Conservation (phyloP, 192 early-diverging fungal species). For the Entomortierella parvispora region DNA sequence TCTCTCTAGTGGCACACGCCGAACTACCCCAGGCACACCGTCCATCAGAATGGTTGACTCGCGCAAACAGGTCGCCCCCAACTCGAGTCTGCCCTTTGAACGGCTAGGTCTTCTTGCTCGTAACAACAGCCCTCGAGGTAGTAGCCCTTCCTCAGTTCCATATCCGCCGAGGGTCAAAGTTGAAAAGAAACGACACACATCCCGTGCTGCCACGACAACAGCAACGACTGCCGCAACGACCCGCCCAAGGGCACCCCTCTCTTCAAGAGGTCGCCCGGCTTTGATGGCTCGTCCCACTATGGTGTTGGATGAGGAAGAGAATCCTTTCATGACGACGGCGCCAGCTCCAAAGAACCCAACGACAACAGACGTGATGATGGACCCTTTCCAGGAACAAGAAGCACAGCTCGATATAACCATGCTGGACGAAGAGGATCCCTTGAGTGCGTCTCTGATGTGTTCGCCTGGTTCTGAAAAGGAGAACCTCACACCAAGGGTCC, state of each 20-base stretch:
- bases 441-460: constrained; percentile 14
- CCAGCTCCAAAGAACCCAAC: constrained; percentile 22
- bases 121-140: too few relatives aligned
- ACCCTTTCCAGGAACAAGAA: background rate
- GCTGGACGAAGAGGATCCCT: constrained; percentile 7
- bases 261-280: background rate
- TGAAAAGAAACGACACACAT: too few relatives aligned
- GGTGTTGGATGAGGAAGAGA: constrained; percentile 28
- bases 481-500: constrained; percentile 29
- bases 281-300: too few relatives aligned
- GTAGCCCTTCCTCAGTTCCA: too few relatives aligned
- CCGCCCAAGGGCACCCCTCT: constrained; percentile 14
- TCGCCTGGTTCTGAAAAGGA: constrained; percentile 28
- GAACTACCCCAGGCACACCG: background rate
- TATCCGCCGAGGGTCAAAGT: too few relatives aligned
- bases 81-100: constrained; percentile 29
- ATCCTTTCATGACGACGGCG: constrained; percentile 16
- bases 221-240: background rate
- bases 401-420: background rate
- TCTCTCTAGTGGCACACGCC: background rate
- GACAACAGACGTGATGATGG: background rate
- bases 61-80: background rate
- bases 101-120: background rate
- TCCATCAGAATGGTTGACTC: constrained; percentile 24
- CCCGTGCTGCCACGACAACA: constrained; percentile 3